phyloP scores from a whole-genome alignment of 768 basidiomycete genomes.

The Suillus alpinus region DNA sequence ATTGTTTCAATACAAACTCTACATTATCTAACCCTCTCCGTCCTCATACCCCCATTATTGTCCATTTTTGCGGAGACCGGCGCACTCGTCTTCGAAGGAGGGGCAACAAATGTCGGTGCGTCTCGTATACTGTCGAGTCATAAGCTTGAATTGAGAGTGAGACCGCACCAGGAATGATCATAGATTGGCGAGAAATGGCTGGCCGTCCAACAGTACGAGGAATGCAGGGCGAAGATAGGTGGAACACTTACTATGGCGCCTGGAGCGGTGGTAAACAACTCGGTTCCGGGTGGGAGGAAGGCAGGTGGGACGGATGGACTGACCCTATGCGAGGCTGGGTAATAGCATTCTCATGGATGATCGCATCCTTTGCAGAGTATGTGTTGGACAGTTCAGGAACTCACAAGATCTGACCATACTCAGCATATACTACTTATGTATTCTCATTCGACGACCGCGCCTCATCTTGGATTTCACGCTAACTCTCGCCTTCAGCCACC shows the following conservation, averaged over 20 bases:
- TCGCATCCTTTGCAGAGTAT: conserved; percentile 82
- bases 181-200: conserved; percentile 98
- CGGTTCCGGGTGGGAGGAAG: conserved; percentile 49
- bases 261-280: conserved; percentile 82
- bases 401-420: conserved; percentile 12
- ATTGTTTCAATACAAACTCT: conserved; percentile 91
- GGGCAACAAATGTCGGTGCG: conserved; percentile 75
- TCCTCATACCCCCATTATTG: conserved; percentile 81
- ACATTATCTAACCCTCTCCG: conserved; percentile 86
- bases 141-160: conserved; percentile 2
- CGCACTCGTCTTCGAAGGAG: conserved; percentile 72
- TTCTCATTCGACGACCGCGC: conserved; percentile 85
- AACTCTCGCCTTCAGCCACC: conserved; percentile 88
- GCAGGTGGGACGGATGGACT: conserved; percentile 62
- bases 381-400: conserved; percentile 33
- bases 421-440: conserved; percentile 79
- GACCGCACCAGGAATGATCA: conserved; percentile 66
- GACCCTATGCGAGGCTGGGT: conserved; percentile 89
- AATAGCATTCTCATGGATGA: conserved; percentile 82
- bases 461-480: conserved; percentile 93
- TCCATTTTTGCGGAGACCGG: conserved; percentile 69
- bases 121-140: background rate
- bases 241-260: conserved; percentile 66
- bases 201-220: conserved; percentile 74
- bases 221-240: conserved; percentile 59